phyloP scores from a whole-genome alignment of 164 flowering plant genomes.

The Euptelea pleiosperma region DNA sequence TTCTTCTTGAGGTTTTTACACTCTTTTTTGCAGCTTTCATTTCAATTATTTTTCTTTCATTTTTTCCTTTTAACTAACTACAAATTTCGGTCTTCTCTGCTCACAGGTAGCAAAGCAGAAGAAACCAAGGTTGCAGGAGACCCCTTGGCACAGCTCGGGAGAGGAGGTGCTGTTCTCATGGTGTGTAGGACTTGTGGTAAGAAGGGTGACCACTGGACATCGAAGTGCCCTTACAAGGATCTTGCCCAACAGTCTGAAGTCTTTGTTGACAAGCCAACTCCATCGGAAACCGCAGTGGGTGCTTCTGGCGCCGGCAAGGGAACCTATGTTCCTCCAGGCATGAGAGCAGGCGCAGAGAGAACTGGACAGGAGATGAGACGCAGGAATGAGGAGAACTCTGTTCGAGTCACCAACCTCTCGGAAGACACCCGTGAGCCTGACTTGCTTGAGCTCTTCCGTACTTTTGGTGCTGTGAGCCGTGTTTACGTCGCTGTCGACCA shows the following conservation, averaged over 20 bases:
- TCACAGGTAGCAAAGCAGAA: constrained; percentile 63
- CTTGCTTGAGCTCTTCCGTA: constrained; percentile 51
- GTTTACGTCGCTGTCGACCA: constrained; percentile 50
- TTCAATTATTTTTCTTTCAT: no score
- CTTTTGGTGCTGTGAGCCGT: constrained; percentile 49
- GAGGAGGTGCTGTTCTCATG: constrained; percentile 79
- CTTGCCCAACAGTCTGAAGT: constrained; percentile 44
- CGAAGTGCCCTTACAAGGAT: constrained; percentile 72
- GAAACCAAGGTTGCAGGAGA: constrained; percentile 61
- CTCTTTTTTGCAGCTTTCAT: no score
- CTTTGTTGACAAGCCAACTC: constrained; percentile 48
- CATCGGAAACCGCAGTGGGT: constrained; percentile 30
- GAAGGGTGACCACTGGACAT: constrained; percentile 85
- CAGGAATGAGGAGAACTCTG: constrained; percentile 53
- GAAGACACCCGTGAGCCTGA: constrained; percentile 63
- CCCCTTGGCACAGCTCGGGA: constrained; percentile 44
- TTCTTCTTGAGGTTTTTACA: no score
- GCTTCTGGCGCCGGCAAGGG: constrained; percentile 35
- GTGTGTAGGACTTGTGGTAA: constrained; percentile 80
- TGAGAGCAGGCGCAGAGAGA: constrained; percentile 37
- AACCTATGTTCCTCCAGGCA: constrained; percentile 53
- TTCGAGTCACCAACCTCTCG: constrained; percentile 53
- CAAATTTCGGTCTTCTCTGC: neutral
- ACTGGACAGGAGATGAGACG: constrained; percentile 46
- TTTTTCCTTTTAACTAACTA: neutral